Evolutionary conservation across 2,329 filamentous ascomycete species (phyloP).

Genomic region (Aspergillus terreus): DNA sequence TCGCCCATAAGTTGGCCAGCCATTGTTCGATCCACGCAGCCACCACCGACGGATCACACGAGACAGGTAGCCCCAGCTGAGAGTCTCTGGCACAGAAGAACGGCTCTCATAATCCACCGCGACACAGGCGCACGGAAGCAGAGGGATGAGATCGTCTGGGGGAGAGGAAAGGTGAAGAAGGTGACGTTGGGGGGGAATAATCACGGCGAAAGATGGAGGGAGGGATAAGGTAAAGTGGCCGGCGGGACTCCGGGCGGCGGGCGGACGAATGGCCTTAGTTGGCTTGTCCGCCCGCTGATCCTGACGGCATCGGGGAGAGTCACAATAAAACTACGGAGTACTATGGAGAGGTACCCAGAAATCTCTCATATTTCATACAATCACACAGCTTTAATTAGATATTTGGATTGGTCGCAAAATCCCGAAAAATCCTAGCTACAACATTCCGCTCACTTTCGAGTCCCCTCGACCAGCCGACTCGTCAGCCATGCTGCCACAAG

Average conservation of each 20-base stretch:
- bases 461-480: conserved; percentile 61
- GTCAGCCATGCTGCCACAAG: conserved; percentile 73
- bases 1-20: conserved; percentile 34
- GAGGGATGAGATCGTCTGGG: neutral
- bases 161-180: neutral
- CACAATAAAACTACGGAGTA: neutral
- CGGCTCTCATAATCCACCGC: conserved; percentile 34
- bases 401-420: too few relatives aligned
- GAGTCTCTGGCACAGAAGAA: conserved; percentile 28
- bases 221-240: conserved; percentile 2
- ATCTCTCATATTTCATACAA: neutral
- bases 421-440: neutral
- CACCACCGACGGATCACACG: conserved; percentile 22
- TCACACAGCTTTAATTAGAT: too few relatives aligned
- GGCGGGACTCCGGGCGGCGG: conserved; percentile 2
- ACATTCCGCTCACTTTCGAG: neutral
- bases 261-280: neutral
- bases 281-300: neutral
- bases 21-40: conserved; percentile 28
- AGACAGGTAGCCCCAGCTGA: conserved; percentile 31
- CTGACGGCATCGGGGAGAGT: neutral
- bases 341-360: neutral
- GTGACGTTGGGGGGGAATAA: neutral
- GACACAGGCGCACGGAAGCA: conserved; percentile 5
- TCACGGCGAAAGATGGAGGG: neutral